Conservation (phyloP, 805 yeast genomes). For the Sugiyamaella valdiviana region DNA sequence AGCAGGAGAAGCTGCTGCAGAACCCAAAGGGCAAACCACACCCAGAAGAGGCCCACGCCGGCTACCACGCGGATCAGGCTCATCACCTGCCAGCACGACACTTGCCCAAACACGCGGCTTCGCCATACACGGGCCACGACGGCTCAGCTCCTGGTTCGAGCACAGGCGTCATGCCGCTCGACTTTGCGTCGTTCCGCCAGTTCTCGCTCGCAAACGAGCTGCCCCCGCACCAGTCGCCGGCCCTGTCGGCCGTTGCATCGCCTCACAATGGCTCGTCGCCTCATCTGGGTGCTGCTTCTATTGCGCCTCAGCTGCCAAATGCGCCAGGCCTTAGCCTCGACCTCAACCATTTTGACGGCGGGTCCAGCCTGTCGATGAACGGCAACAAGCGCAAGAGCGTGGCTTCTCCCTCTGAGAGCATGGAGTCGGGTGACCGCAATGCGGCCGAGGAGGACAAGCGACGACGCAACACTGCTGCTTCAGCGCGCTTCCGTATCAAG, state of each 20-base stretch:
- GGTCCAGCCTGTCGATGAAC: no score
- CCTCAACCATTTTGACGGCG: background rate
- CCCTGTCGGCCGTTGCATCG: no score
- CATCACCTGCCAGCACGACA: background rate
- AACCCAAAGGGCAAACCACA: constrained; percentile 17
- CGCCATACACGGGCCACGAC: constrained; percentile 1
- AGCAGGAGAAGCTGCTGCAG: constrained; percentile 35
- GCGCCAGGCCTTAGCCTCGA: background rate
- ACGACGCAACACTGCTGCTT: constrained; percentile 86
- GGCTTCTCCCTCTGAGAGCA: constrained; percentile 6
- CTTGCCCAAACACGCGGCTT: background rate
- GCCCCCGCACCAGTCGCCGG: constrained; percentile 16
- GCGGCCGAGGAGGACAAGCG: constrained; percentile 62
- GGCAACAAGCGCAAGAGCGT: background rate
- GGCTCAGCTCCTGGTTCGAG: constrained; percentile 4
- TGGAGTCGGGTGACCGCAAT: constrained; percentile 24
- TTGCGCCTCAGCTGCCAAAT: background rate
- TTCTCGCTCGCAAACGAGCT: constrained; percentile 32
- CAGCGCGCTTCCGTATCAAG: constrained; percentile 87
- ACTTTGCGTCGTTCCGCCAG: constrained; percentile 27
- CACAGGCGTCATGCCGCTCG: constrained; percentile 17
- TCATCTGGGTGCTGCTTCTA: background rate
- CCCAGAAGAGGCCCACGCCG: constrained; percentile 6
- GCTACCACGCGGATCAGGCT: background rate
- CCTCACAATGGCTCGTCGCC: no score